Percentiles rank a stretch among this genome's conserved stretches.
These are phyloP conservation scores for Kodamaea hsintzibuensis DNA, from an alignment of 805 yeast genomes.

Conservation along the genomic window DNA sequence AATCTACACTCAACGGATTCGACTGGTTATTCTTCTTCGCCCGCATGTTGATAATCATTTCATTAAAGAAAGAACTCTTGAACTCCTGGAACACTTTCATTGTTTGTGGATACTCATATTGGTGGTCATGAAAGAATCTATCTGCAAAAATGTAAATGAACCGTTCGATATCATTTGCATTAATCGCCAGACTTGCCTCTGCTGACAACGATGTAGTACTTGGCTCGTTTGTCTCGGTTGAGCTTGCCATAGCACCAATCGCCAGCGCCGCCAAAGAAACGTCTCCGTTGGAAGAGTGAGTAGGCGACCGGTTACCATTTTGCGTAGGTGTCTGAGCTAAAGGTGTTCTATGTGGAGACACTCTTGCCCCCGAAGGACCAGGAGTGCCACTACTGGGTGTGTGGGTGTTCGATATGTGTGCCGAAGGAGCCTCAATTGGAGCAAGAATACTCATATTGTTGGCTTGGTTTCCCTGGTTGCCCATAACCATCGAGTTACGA, in stretches of 20 bases:
- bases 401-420: background rate
- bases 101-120: slow-evolving; percentile 45
- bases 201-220: background rate
- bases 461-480: background rate
- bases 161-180: slow-evolving; percentile 35
- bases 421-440: background rate
- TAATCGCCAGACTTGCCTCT: slow-evolving; percentile 10
- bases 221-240: background rate
- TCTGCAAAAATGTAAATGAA: slow-evolving; percentile 44
- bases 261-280: background rate
- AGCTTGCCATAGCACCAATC: background rate
- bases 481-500: background rate
- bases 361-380: background rate
- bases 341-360: slow-evolving; percentile 3
- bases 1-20: slow-evolving; percentile 6
- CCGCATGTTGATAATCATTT: slow-evolving; percentile 35
- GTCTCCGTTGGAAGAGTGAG: background rate
- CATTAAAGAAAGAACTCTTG: slow-evolving; percentile 42
- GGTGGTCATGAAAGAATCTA: slow-evolving; percentile 40
- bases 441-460: slow-evolving; percentile 2
- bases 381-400: background rate
- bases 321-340: slow-evolving; percentile 2
- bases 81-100: slow-evolving; percentile 44
- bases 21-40: slow-evolving; percentile 4
- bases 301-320: background rate